A percentile compares a stretch with the other conserved stretches of the same genome.
Evolutionary conservation across 805 yeast genomes (phyloP).

Genomic region (Lipomyces mesembrius): DNA sequence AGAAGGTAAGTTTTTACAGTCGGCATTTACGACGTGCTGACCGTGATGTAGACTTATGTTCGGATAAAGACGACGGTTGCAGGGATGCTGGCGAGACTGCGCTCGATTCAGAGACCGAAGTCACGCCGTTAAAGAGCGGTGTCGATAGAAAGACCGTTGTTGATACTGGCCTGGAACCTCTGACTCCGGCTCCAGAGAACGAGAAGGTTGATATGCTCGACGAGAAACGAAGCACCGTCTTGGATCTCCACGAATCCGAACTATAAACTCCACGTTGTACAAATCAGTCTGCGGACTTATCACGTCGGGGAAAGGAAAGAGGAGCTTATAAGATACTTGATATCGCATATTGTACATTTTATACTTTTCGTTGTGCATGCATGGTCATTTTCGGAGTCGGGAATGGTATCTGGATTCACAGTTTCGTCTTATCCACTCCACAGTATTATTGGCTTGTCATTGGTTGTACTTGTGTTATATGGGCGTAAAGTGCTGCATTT

Average conservation of each 20-base stretch:
- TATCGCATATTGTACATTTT: not conserved
- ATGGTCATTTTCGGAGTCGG: constrained; percentile 2
- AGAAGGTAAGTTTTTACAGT: not conserved
- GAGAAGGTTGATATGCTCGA: not conserved
- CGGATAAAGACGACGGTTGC: not conserved
- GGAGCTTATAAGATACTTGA: not conserved
- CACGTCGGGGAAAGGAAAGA: not conserved
- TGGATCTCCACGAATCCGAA: not conserved
- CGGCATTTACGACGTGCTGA: not conserved
- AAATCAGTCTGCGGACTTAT: not conserved
- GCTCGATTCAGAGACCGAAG: not conserved
- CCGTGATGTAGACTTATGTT: not conserved
- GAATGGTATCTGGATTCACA: not conserved
- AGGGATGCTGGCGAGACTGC: not conserved
- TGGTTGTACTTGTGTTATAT: not conserved
- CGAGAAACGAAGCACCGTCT: not conserved
- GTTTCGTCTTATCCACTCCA: not conserved
- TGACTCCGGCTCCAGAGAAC: not conserved
- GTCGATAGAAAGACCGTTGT: not conserved
- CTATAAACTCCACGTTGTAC: not conserved
- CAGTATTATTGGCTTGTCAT: not conserved
- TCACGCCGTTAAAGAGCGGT: not conserved
- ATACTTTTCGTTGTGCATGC: not conserved
- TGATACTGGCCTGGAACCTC: not conserved
- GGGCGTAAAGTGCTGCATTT: not conserved